Evolutionary conservation across 2,329 filamentous ascomycete genomes (phyloP).

Genomic region (Aspergillus felis): DNA sequence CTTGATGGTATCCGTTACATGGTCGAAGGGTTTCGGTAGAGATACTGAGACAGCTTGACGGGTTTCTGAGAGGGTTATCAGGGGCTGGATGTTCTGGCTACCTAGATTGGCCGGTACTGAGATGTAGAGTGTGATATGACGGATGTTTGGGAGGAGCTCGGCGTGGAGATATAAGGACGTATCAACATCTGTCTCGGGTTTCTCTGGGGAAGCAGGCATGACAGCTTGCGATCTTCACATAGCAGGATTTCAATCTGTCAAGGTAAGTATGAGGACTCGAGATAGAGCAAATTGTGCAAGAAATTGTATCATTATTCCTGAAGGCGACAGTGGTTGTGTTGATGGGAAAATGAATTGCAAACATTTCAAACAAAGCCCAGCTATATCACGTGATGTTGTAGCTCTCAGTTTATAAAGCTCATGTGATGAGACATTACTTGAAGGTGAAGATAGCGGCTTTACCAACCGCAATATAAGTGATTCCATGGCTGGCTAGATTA

Average conservation of each 20-base stretch:
- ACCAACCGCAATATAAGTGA: not conserved
- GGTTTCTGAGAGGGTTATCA: constrained; percentile 33
- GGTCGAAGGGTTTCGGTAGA: constrained; percentile 24
- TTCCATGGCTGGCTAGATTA: not conserved
- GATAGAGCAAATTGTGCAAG: not conserved
- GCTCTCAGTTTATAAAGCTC: too few relatives aligned
- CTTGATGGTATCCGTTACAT: constrained; percentile 40
- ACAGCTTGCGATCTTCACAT: not conserved
- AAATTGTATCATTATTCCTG: not conserved
- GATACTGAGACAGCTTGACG: constrained; percentile 34
- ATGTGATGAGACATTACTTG: not conserved
- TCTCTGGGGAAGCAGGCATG: not conserved
- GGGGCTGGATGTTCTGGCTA: constrained; percentile 10
- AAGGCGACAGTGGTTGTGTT: not conserved
- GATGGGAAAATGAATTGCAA: constrained; percentile 5
- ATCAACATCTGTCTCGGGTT: constrained; percentile 5
- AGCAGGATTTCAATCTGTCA: not conserved
- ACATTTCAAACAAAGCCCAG: constrained; percentile 6
- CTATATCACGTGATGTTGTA: not conserved
- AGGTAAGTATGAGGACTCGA: not conserved
- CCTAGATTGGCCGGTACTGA: constrained; percentile 35
- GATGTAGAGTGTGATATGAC: constrained; percentile 56
- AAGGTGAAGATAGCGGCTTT: too few relatives aligned
- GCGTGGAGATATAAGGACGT: constrained; percentile 49
- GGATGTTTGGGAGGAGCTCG: constrained; percentile 58